Conservation (phyloP, 2,329 filamentous ascomycete genomes). For the Leptographium flavum region DNA sequence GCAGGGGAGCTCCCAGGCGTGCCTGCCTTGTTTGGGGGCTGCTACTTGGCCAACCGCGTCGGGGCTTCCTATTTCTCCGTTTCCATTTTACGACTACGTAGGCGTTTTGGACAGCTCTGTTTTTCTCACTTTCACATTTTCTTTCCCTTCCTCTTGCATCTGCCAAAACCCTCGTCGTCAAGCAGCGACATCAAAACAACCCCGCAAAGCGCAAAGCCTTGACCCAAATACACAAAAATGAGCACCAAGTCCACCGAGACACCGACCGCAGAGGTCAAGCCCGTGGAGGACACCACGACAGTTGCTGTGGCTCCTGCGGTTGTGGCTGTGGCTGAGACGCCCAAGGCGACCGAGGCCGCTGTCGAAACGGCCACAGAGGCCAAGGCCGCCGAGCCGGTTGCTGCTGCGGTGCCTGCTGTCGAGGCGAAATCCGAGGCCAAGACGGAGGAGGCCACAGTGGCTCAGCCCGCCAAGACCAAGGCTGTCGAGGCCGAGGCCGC, state of each 20-base stretch:
- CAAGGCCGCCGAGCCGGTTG: background rate
- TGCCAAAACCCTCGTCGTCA: background rate
- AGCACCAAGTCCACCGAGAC: constrained; percentile 9
- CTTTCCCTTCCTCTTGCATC: background rate
- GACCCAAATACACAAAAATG: constrained; percentile 7
- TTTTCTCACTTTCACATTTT: background rate
- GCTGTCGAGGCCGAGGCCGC: background rate
- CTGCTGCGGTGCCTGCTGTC: background rate
- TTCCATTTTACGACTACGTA: background rate
- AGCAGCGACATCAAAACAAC: background rate
- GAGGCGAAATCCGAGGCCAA: background rate
- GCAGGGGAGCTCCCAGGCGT: background rate
- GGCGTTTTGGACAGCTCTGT: background rate
- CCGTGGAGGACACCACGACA: background rate
- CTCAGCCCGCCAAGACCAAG: background rate
- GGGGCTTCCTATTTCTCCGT: background rate
- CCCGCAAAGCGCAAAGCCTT: background rate
- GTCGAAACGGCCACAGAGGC: background rate
- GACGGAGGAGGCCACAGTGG: constrained; percentile 5
- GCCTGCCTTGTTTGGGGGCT: too few relatives aligned
- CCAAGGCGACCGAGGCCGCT: background rate
- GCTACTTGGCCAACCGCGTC: background rate
- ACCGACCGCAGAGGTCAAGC: constrained; percentile 4
- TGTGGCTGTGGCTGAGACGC: background rate
- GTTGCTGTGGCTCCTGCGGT: background rate